These are phyloP conservation scores for Hypoxylon fuscum DNA, from an alignment of 495 filamentous ascomycete species.

Conservation along the genomic window DNA sequence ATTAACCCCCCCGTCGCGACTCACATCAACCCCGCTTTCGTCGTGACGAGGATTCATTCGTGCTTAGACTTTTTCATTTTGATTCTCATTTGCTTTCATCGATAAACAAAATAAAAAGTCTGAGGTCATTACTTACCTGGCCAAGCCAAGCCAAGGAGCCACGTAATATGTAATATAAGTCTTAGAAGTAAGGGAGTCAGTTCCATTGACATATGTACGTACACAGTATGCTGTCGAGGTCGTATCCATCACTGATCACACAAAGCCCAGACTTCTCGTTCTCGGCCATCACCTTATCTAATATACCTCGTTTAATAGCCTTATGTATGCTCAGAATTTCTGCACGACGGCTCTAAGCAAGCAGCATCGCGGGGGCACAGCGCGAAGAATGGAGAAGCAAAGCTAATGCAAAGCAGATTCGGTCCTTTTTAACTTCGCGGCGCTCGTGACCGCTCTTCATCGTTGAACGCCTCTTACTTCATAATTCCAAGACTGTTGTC, in stretches of 20 bases:
- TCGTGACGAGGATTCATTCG: conserved; percentile 22
- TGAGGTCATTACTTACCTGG: conserved; percentile 18
- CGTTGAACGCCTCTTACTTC: conserved; percentile 19
- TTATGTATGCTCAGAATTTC: conserved; percentile 8
- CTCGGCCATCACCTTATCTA: not conserved
- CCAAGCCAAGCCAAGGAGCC: conserved; percentile 25
- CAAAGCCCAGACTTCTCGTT: conserved; percentile 7
- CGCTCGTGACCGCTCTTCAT: conserved; percentile 31
- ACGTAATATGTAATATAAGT: conserved; percentile 3
- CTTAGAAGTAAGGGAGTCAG: conserved; percentile 21
- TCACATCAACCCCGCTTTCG: conserved; percentile 12
- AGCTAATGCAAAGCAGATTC: conserved; percentile 36
- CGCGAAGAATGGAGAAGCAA: conserved; percentile 20
- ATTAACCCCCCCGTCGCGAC: not conserved
- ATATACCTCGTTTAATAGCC: conserved; percentile 14
- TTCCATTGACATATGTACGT: too few relatives aligned
- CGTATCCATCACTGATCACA: conserved; percentile 4
- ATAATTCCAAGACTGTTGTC: conserved; percentile 12
- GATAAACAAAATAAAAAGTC: not conserved
- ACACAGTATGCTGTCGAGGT: not conserved
- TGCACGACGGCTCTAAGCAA: conserved; percentile 7
- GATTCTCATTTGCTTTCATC: not conserved
- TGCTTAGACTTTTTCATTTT: conserved; percentile 5
- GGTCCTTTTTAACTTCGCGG: conserved; percentile 38
- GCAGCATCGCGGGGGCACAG: not conserved